A percentile compares a stretch with the other conserved stretches of the same genome.
These are phyloP conservation scores for Cubamyces lactineus DNA, from an alignment of 768 basidiomycete genomes.

Conservation along the genomic window DNA sequence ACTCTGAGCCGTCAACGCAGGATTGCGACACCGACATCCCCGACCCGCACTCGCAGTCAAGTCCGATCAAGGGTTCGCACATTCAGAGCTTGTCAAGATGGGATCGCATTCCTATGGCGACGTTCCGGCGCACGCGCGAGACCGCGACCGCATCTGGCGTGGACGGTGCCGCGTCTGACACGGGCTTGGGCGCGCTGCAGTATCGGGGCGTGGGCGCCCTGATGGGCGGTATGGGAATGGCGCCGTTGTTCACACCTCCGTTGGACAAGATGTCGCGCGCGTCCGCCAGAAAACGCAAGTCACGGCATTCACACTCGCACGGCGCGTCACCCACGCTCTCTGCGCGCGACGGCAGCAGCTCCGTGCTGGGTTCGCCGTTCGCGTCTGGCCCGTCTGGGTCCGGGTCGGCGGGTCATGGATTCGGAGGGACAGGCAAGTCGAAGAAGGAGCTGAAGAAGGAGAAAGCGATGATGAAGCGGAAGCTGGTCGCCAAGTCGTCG, in stretches of 20 bases:
- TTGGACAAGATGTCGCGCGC: slow-evolving; percentile 29
- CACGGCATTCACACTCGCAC: slow-evolving; percentile 28
- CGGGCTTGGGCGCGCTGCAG: slow-evolving; percentile 35
- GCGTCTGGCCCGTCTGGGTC: slow-evolving; percentile 45
- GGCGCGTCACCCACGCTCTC: slow-evolving; percentile 39
- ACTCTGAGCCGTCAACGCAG: slow-evolving; percentile 47
- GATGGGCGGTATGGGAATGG: slow-evolving; percentile 26
- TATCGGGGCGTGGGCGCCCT: slow-evolving; percentile 27
- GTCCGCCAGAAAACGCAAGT: slow-evolving; percentile 31
- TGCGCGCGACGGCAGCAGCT: slow-evolving; percentile 46
- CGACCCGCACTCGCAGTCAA: slow-evolving; percentile 21
- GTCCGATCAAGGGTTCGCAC: slow-evolving; percentile 41
- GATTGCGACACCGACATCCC: slow-evolving; percentile 24
- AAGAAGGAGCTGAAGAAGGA: slow-evolving; percentile 66
- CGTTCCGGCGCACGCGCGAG: slow-evolving; percentile 68
- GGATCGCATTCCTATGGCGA: slow-evolving; percentile 73
- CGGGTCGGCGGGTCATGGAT: slow-evolving; percentile 22
- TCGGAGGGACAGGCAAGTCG: slow-evolving; percentile 42
- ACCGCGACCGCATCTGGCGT: slow-evolving; percentile 28
- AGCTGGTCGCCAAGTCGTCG: slow-evolving; percentile 46
- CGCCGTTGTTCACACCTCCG: slow-evolving; percentile 24
- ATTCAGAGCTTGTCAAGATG: slow-evolving; percentile 62
- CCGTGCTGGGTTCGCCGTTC: slow-evolving; percentile 44
- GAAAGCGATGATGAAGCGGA: slow-evolving; percentile 66
- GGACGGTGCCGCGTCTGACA: slow-evolving; percentile 42